Base-by-base conservation (phyloP, 257 asterid species). In the Lithospermum erythrorhizon region DNA sequence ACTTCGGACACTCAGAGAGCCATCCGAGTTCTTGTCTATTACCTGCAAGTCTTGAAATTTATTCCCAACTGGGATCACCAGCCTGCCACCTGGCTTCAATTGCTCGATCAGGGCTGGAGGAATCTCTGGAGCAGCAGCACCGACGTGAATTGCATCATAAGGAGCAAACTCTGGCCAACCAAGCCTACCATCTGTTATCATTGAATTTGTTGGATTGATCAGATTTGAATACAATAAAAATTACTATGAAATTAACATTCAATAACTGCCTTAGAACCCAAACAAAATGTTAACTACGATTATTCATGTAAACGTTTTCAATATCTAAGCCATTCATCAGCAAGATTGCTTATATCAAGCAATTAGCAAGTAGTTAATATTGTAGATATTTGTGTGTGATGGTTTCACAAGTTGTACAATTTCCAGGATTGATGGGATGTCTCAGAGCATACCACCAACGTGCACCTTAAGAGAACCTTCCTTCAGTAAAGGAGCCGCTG, bases 151-250 rank as follows among this genome's bases (percentile, higher is more conserved):
- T 22, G 95, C 94, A 63, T 91, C 93, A 23, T 87, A 90, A 17
- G 98, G 98, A 49, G 95, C 95, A 62, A 66, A 72, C 78, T 87
- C 93, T 8, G 86, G 82, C 96, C 95, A 88, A n/a, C 98, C 98
- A 70, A 69, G 80, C 73, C 96, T 83, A 16, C 98, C 98, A 58
- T 91, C 98, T 91, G 78, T 41, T 41, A 41, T 68, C 20, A 68
- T 32, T 65, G 57, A 3, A 27, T 27, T 27, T 27, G 6, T 53
- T 20, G 45, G 53, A 47, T 60, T 32, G 49, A 21, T 35, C n/a
- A 53, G 21, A 22, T 56, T 55, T 56, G 0, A 56, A 56, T 24
- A 21, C 17, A 23, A 56, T 23, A 56, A 22, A 56, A 56, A 56
- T 56, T 21, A 55, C 22, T 1, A n/a, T n/a, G 55, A n/a, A 53